Conservation (phyloP, 1,284 basidiomycete species). For the Melampsora americana region DNA sequence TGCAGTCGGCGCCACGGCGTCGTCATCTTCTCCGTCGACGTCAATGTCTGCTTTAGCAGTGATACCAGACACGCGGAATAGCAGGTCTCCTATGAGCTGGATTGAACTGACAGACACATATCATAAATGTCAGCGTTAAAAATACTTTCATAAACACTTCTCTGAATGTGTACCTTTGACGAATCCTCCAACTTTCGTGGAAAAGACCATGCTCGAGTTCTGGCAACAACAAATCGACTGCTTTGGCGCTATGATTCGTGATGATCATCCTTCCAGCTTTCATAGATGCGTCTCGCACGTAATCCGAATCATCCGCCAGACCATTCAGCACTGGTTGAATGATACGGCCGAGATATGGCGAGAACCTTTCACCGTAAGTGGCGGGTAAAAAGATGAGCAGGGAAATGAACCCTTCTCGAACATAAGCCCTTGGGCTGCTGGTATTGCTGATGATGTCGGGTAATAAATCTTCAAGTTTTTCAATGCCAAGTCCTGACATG, state of each 20-base stretch:
- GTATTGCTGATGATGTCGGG: conserved; percentile 92
- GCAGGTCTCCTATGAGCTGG: conserved; percentile 87
- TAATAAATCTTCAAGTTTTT: conserved; percentile 86
- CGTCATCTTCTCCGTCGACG: conserved; percentile 60
- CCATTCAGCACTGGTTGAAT: conserved; percentile 89
- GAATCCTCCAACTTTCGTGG: conserved; percentile 43
- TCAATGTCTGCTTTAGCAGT: conserved; percentile 83
- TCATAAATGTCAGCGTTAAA: not conserved
- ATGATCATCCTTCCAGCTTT: conserved; percentile 98
- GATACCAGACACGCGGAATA: conserved; percentile 98
- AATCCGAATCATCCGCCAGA: conserved; percentile 88
- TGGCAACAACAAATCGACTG: conserved; percentile 88
- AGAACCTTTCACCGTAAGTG: conserved; percentile 92
- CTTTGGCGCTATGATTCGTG: conserved; percentile 85
- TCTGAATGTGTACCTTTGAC: conserved; percentile 38
- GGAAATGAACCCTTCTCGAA: conserved; percentile 98
- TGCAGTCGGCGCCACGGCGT: conserved; percentile 60
- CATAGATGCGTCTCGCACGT: conserved; percentile 88
- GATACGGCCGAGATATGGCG: conserved; percentile 90
- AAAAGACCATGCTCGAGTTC: conserved; percentile 84
- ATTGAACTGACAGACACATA: conserved; percentile 61
- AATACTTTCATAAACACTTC: not conserved
- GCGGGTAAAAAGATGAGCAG: conserved; percentile 92
- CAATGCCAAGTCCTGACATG: conserved; percentile 91
- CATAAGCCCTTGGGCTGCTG: conserved; percentile 80